Percentiles rank a stretch among this genome's conserved stretches.
These are phyloP conservation scores for Capniomyces stellatus DNA, from an alignment of 371 early-diverging fungal species.

Conservation along the genomic window DNA sequence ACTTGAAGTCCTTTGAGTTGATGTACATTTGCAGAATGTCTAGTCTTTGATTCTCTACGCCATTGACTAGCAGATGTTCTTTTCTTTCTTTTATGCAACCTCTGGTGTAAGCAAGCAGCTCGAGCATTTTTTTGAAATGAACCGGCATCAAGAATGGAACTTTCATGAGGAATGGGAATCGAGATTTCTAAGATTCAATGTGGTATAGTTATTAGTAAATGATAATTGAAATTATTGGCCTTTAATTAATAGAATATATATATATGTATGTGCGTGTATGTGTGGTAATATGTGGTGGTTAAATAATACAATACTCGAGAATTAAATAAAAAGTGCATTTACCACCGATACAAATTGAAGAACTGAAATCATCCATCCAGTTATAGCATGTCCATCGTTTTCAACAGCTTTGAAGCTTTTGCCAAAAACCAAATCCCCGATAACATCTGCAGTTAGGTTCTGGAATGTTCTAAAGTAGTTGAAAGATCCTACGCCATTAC, in stretches of 20 bases:
- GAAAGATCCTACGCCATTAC: not conserved
- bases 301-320: too few species aligned
- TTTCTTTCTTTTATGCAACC: too few species aligned
- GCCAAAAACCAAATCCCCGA: slow-evolving; percentile 20
- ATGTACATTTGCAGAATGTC: slow-evolving; percentile 23
- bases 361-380: not conserved
- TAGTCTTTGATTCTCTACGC: not conserved
- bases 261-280: not conserved
- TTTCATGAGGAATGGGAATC: not conserved
- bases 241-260: not conserved
- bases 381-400: not conserved
- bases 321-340: not conserved
- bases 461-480: slow-evolving; percentile 16
- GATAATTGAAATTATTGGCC: not conserved
- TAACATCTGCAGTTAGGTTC: slow-evolving; percentile 11
- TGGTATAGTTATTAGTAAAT: not conserved
- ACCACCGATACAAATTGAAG: not conserved
- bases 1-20: slow-evolving; percentile 8
- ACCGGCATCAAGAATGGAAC: not conserved
- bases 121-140: not conserved
- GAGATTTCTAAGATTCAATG: not conserved
- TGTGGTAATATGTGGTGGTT: too few species aligned
- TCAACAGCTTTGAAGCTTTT: slow-evolving; percentile 6
- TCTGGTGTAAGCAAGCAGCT: not conserved
- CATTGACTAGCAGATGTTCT: not conserved